A percentile compares a stretch with the other conserved stretches of the same genome.
These are phyloP conservation scores for Nemania sp. DNA, from an alignment of 2,329 filamentous ascomycete genomes.

Conservation along the genomic window DNA sequence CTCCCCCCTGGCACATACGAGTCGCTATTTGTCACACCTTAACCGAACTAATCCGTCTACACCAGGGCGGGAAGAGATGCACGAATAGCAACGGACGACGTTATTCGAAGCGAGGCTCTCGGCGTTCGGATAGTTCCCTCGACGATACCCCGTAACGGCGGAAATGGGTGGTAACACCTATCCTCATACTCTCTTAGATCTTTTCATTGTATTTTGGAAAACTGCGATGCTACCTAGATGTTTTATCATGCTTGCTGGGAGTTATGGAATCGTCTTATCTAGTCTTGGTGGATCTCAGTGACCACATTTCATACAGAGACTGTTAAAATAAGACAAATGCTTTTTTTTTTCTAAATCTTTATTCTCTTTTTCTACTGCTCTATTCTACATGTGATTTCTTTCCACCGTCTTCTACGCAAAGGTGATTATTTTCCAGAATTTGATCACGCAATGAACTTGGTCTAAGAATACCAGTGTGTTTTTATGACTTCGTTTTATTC, in stretches of 20 bases:
- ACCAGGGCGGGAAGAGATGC: background rate
- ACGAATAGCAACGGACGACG: background rate
- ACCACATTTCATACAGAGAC: background rate
- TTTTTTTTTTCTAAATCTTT: too few relatives aligned
- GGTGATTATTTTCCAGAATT: too few relatives aligned
- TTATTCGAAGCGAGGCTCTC: background rate
- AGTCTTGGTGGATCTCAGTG: background rate
- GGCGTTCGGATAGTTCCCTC: slow-evolving; percentile 5
- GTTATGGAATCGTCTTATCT: background rate
- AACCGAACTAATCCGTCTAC: too few relatives aligned
- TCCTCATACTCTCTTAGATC: background rate
- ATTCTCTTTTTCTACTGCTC: background rate
- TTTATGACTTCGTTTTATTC: too few relatives aligned
- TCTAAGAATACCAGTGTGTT: too few relatives aligned
- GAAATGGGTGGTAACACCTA: background rate
- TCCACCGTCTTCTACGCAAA: background rate
- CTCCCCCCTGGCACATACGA: too few relatives aligned
- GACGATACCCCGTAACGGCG: slow-evolving; percentile 8
- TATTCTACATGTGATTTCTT: slow-evolving; percentile 2
- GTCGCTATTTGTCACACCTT: too few relatives aligned
- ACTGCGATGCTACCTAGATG: too few relatives aligned
- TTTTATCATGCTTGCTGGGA: background rate
- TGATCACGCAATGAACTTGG: too few relatives aligned
- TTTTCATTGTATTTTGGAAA: background rate
- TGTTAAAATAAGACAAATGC: background rate